Conservation (phyloP, 257 asterid genomes). For the Forsythia viridissima region DNA sequence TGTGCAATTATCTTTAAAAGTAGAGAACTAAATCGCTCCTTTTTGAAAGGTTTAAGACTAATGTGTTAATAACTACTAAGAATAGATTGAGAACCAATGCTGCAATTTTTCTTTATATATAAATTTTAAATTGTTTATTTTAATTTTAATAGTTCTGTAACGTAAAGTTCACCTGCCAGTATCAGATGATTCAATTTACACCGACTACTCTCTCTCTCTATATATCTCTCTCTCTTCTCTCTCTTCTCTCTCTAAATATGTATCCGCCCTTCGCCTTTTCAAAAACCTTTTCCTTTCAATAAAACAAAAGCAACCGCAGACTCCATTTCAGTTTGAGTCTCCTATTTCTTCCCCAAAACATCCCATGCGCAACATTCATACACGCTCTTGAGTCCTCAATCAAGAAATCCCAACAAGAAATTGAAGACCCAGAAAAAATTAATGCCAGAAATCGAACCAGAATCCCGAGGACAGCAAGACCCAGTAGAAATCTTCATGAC, state of each 20-base stretch:
- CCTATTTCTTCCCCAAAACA: constrained; percentile 17
- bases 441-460: constrained; percentile 34
- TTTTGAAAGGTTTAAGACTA: background rate
- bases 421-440: background rate
- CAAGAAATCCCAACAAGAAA: constrained; percentile 3
- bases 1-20: no score
- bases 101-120: background rate
- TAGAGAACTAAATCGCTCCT: background rate
- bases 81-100: background rate
- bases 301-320: constrained; percentile 1
- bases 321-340: constrained; percentile 6
- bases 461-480: constrained; percentile 30
- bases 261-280: constrained; percentile 28
- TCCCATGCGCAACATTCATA: background rate
- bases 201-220: background rate
- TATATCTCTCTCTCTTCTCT: background rate
- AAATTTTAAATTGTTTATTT: background rate
- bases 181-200: background rate
- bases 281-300: constrained; percentile 1
- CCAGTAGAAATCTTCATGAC: constrained; percentile 47
- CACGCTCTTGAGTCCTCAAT: constrained; percentile 9
- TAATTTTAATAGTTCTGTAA: background rate
- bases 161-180: background rate
- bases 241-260: background rate
- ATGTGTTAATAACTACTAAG: background rate